A percentile compares a stretch with the other conserved stretches of the same genome.
phyloP scores from a whole-genome alignment of 805 yeast genomes.

The Candida fluviatilis region DNA sequence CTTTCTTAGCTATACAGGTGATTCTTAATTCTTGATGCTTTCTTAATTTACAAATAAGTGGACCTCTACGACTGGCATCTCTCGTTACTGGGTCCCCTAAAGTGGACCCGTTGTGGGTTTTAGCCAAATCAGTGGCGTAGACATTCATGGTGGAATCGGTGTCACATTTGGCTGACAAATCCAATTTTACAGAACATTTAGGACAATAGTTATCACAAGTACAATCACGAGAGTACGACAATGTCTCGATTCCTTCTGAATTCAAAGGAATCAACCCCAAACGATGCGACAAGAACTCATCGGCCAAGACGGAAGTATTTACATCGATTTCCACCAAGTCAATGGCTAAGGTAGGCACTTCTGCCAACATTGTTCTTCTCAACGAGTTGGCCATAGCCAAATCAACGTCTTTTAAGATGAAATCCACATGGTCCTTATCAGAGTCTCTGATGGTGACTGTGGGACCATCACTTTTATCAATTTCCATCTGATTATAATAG shows the following conservation, averaged over 20 bases:
- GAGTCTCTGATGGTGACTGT: conserved; percentile 85
- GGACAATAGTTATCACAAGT: conserved; percentile 98
- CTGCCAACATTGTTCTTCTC: conserved; percentile 89
- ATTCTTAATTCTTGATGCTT: conserved; percentile 87
- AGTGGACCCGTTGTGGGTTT: conserved; percentile 39
- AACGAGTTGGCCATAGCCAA: conserved; percentile 88
- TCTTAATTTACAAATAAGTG: conserved; percentile 85
- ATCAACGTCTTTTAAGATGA: conserved; percentile 83
- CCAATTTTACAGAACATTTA: conserved; percentile 85
- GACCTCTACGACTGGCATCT: conserved; percentile 75
- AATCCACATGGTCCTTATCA: conserved; percentile 83
- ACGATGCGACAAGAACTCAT: conserved; percentile 93
- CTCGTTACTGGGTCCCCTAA: conserved; percentile 85
- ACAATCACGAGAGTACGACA: conserved; percentile 91
- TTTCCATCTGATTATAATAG: conserved; percentile 21
- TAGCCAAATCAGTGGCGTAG: conserved; percentile 72
- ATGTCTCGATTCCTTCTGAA: conserved; percentile 75
- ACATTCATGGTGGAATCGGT: conserved; percentile 85
- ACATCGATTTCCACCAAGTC: conserved; percentile 92
- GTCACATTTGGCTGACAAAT: conserved; percentile 84
- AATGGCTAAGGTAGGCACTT: conserved; percentile 94
- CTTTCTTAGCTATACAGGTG: conserved; percentile 95
- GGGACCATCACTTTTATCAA: conserved; percentile 48
- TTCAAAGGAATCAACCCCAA: conserved; percentile 88
- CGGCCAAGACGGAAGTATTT: conserved; percentile 93